These are phyloP conservation scores for Parmelia sp. DNA, from an alignment of 495 filamentous ascomycete genomes.

Conservation along the genomic window DNA sequence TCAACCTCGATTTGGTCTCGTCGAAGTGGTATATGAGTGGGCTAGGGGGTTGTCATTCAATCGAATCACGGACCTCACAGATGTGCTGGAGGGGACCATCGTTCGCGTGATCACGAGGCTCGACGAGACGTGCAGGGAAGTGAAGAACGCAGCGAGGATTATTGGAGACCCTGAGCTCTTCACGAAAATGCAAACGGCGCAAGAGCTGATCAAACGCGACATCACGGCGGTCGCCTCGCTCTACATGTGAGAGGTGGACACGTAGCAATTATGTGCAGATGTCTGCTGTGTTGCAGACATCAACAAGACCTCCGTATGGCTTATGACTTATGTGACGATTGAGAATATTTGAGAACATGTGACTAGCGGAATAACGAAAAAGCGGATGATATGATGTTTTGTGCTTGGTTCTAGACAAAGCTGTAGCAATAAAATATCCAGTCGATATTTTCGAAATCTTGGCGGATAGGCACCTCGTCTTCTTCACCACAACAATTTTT, in stretches of 20 bases:
- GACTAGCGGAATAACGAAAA: not conserved
- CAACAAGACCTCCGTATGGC: not conserved
- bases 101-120: slow-evolving; percentile 86
- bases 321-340: too few relatives aligned
- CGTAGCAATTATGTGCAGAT: not conserved
- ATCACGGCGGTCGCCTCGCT: slow-evolving; percentile 83
- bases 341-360: not conserved
- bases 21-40: slow-evolving; percentile 99
- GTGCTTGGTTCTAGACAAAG: not conserved
- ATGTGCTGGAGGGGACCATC: slow-evolving; percentile 95
- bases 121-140: slow-evolving; percentile 94
- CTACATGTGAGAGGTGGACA: slow-evolving; percentile 53
- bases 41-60: slow-evolving; percentile 96
- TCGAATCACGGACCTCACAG: slow-evolving; percentile 92
- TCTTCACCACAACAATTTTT: not conserved
- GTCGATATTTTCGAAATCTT: slow-evolving; percentile 5
- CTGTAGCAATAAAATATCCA: not conserved
- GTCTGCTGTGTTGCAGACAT: not conserved
- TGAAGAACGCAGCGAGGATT: slow-evolving; percentile 92
- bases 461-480: not conserved
- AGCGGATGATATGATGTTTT: not conserved
- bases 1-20: slow-evolving; percentile 79
- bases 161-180: slow-evolving; percentile 94
- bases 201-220: slow-evolving; percentile 95
- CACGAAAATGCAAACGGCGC: slow-evolving; percentile 90